Conservation (phyloP, 139 green algal species). For the Trebouxia sp. region DNA sequence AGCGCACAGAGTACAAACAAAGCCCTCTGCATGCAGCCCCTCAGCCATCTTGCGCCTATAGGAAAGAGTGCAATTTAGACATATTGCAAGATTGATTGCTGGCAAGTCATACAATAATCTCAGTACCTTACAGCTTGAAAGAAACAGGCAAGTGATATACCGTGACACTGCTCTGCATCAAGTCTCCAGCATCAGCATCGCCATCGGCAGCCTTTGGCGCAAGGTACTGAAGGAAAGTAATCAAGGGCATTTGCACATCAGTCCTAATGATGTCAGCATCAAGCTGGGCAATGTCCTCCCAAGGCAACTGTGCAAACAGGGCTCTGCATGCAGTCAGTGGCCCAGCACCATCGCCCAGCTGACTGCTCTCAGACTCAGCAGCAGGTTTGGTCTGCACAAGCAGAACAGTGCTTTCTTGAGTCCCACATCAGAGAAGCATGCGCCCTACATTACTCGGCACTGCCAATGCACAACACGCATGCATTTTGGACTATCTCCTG, state of each 20-base stretch:
- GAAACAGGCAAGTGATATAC: background rate
- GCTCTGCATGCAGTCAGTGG: background rate
- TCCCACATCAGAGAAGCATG: too few relatives aligned
- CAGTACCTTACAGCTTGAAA: too few relatives aligned
- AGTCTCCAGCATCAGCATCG: background rate
- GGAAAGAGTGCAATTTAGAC: too few relatives aligned
- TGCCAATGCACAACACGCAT: too few relatives aligned
- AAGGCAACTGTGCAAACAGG: slow-evolving; percentile 24
- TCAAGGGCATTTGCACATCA: slow-evolving; percentile 1
- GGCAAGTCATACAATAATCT: too few relatives aligned
- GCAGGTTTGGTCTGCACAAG: background rate
- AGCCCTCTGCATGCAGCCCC: too few relatives aligned
- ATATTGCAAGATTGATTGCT: too few relatives aligned
- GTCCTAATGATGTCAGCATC: background rate
- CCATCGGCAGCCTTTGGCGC: background rate
- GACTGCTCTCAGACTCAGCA: background rate
- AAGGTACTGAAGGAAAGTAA: background rate
- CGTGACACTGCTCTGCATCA: slow-evolving; percentile 3
- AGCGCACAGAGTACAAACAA: too few relatives aligned
- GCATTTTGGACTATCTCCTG: too few relatives aligned
- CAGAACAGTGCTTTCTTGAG: too few relatives aligned
- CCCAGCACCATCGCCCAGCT: background rate
- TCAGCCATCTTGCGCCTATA: too few relatives aligned
- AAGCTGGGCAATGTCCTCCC: background rate
- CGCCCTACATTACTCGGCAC: too few relatives aligned